Evolutionary conservation across 2,329 filamentous ascomycete species (phyloP).

Genomic region (Westerdykella aurantiaca): DNA sequence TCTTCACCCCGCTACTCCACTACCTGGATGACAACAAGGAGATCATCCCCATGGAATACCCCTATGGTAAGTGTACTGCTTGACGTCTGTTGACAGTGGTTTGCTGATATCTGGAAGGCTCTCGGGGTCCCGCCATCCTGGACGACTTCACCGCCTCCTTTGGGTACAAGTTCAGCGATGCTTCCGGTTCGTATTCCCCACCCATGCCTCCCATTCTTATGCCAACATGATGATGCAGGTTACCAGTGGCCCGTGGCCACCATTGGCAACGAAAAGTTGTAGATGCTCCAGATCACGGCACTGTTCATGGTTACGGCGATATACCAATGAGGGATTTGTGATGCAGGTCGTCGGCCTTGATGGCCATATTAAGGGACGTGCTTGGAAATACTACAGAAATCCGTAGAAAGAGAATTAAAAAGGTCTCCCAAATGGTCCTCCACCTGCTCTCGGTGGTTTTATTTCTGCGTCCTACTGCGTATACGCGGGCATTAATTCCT

Average conservation of each 20-base stretch:
- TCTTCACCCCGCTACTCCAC: constrained; percentile 95
- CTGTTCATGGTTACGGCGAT: neutral
- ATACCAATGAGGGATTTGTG: too few relatives aligned
- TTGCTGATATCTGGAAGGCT: constrained; percentile 56
- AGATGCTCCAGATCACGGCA: constrained; percentile 3
- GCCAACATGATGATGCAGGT: constrained; percentile 23
- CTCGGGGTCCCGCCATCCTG: constrained; percentile 88
- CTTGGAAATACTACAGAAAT: too few relatives aligned
- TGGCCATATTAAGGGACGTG: too few relatives aligned
- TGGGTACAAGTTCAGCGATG: constrained; percentile 98
- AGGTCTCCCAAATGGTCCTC: too few relatives aligned
- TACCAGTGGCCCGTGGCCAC: constrained; percentile 39
- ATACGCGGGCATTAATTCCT: too few relatives aligned
- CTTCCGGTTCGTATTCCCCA: constrained; percentile 57
- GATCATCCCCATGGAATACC: constrained; percentile 99
- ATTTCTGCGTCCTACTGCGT: too few relatives aligned
- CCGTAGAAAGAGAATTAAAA: too few relatives aligned
- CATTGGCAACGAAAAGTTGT: constrained; percentile 29
- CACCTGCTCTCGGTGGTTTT: too few relatives aligned
- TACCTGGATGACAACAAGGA: constrained; percentile 99
- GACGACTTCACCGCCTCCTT: constrained; percentile 98
- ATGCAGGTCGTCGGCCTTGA: too few relatives aligned
- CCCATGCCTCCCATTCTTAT: constrained; percentile 6
- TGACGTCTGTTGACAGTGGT: neutral
- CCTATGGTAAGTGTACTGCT: constrained; percentile 67